Conservation (phyloP, 495 filamentous ascomycete species). For the Jackrogersella minutella region DNA sequence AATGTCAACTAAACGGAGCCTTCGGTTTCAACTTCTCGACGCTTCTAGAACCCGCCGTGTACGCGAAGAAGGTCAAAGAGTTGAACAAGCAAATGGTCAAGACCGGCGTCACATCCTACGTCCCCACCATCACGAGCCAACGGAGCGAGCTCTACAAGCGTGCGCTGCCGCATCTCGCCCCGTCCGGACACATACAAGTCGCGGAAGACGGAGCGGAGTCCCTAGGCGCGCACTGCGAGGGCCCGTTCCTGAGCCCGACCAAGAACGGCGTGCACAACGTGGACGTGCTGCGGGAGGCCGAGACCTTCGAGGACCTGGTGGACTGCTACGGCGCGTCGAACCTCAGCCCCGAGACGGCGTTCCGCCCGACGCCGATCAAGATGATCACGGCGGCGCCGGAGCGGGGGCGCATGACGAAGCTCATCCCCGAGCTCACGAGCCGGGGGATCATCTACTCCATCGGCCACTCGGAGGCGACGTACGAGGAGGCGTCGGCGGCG, state of each 20-base stretch:
- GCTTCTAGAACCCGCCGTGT: constrained; percentile 70
- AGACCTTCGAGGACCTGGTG: constrained; percentile 65
- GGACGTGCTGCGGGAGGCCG: constrained; percentile 65
- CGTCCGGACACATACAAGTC: constrained; percentile 62
- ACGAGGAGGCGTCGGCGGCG: constrained; percentile 72
- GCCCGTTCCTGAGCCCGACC: constrained; percentile 76
- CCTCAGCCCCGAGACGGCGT: constrained; percentile 48
- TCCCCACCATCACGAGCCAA: constrained; percentile 80
- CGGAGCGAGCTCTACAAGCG: constrained; percentile 72
- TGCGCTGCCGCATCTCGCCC: constrained; percentile 76
- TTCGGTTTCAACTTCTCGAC: constrained; percentile 87
- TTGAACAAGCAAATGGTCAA: constrained; percentile 73
- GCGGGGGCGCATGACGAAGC: constrained; percentile 65
- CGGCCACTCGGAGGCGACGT: constrained; percentile 84
- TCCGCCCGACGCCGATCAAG: constrained; percentile 60
- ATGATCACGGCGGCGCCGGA: constrained; percentile 87
- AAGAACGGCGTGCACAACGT: constrained; percentile 78
- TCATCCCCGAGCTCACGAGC: constrained; percentile 67
- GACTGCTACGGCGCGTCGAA: constrained; percentile 74
- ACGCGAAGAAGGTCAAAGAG: constrained; percentile 69
- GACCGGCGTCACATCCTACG: constrained; percentile 84
- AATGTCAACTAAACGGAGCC: constrained; percentile 86
- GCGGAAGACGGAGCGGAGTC: constrained; percentile 75
- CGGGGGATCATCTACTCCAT: constrained; percentile 75
- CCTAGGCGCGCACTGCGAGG: constrained; percentile 85